Evolutionary conservation across 495 filamentous ascomycete species (phyloP).

Genomic region (Polyplosphaeria fusca): DNA sequence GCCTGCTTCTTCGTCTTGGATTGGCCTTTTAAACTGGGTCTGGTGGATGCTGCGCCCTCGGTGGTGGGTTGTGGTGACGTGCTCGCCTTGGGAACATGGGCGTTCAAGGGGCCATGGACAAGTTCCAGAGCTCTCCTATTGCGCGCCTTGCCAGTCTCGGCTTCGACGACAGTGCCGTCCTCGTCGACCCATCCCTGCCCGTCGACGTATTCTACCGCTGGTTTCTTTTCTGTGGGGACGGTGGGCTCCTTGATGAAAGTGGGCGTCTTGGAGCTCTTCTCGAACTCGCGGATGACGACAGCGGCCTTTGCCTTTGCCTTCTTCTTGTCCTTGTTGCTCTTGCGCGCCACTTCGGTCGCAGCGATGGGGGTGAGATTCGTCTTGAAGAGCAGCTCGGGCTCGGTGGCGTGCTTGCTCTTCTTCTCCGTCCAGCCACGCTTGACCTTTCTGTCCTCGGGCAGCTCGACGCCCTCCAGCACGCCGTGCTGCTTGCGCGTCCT

Average conservation of each 20-base stretch:
- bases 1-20: constrained; percentile 11
- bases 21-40: constrained; percentile 5
- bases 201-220: constrained; percentile 58
- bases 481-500: constrained; percentile 56
- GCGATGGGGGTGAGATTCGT: constrained; percentile 68
- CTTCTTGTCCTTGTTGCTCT: constrained; percentile 45
- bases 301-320: constrained; percentile 50
- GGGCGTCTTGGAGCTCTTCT: constrained; percentile 71
- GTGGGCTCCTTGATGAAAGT: constrained; percentile 61
- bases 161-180: constrained; percentile 71
- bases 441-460: constrained; percentile 71
- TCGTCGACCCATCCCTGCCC: constrained; percentile 87
- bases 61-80: constrained; percentile 4
- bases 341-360: constrained; percentile 19
- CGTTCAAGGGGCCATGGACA: constrained; percentile 1
- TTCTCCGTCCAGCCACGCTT: constrained; percentile 91
- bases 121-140: constrained; percentile 28
- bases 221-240: constrained; percentile 44
- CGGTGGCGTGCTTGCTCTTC: constrained; percentile 74
- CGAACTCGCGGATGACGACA: constrained; percentile 74
- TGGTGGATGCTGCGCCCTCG: constrained; percentile 2
- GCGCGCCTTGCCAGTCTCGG: constrained; percentile 32
- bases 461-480: constrained; percentile 64
- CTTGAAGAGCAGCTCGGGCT: constrained; percentile 76
- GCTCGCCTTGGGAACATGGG: not conserved